Evolutionary conservation across 2,329 filamentous ascomycete genomes (phyloP), one percentile per base, ranked within the genome.

Genomic region (Coniochaeta sp.): DNA sequence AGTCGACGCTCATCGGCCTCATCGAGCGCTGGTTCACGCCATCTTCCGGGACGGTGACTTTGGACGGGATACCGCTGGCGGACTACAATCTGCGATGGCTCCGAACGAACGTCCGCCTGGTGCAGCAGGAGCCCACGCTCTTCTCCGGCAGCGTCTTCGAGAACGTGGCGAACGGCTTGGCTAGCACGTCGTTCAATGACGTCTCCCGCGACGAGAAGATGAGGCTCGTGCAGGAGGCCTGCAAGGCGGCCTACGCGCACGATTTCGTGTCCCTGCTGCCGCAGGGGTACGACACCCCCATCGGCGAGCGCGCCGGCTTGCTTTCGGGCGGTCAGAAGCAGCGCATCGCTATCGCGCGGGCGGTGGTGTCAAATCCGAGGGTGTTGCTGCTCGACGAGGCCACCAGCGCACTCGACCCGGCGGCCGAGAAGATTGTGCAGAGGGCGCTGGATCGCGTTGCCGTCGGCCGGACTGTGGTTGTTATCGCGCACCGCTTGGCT

Each of bases 81-180:
- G 30, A 22, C 14, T 19, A 66, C n/a, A 61, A 69, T 8, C 60
- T 75, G 30, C 73, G 74, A 56, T 78, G 76, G 76, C 78, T 74
- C 72, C 69, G 79, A 55, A 72, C 72, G 10, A 75, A 79, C 60
- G 77, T 81, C 56, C 77, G 77, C 1, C 68, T 82, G 4, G 82
- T 85, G 2, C 80, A 83, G 56, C 82, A 85, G 65, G 81, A 85
- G 56, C 80, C 81, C 0, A 79, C 81, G 57, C 71, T 84, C 0
- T 85, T 85, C 65, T 81, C 81, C 57, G 76, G 79, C 9, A 77
- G 80, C 19, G 81, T 84, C 32, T 75, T 72, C 57, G 72, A 75
- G 9, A 83, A 83, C 59, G 75, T 83, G 4, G 72, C 73, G 0
- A 75, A 76, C 50, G 81, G 81, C 0, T 70, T 82, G 0, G 64